phyloP scores from a whole-genome alignment of 148 eudicot genomes.

The Chenopodium quinoa region DNA sequence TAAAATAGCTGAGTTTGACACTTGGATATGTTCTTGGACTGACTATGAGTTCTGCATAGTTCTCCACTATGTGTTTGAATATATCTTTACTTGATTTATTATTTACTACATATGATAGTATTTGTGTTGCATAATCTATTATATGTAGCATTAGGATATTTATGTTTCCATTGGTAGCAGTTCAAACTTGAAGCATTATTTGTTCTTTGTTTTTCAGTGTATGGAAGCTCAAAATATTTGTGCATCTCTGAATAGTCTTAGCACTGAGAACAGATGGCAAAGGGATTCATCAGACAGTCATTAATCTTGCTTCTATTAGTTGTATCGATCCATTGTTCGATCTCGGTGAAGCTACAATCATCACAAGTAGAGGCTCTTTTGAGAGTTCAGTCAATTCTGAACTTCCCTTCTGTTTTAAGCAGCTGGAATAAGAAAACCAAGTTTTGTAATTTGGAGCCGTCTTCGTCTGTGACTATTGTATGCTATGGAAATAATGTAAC shows the following conservation, averaged over 20 bases:
- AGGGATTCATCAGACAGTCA: conserved; percentile 4
- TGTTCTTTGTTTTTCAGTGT: conserved; percentile 12
- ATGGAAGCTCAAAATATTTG: conserved; percentile 18
- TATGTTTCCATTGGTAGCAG: not conserved
- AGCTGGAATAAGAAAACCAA: conserved; percentile 59
- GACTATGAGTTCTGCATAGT: not conserved
- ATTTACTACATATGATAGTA: not conserved
- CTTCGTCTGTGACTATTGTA: conserved; percentile 54
- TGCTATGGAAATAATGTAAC: conserved; percentile 75
- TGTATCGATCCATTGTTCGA: conserved; percentile 25
- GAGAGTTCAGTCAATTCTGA: conserved; percentile 50
- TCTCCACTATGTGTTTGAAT: not conserved
- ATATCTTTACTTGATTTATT: too few species aligned
- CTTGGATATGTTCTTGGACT: not conserved
- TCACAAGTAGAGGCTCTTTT: conserved; percentile 65
- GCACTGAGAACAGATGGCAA: conserved; percentile 31
- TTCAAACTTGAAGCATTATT: not conserved
- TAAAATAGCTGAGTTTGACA: not conserved
- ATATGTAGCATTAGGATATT: not conserved
- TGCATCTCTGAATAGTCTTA: not conserved
- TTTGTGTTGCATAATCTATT: not conserved
- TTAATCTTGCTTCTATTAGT: conserved; percentile 31
- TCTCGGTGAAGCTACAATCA: conserved; percentile 46
- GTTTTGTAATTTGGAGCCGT: conserved; percentile 65
- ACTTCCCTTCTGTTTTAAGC: conserved; percentile 48